Percentiles rank a stretch among this genome's conserved stretches.
Conservation (phyloP, 768 basidiomycete species). For the Hypholoma sublateritium region DNA sequence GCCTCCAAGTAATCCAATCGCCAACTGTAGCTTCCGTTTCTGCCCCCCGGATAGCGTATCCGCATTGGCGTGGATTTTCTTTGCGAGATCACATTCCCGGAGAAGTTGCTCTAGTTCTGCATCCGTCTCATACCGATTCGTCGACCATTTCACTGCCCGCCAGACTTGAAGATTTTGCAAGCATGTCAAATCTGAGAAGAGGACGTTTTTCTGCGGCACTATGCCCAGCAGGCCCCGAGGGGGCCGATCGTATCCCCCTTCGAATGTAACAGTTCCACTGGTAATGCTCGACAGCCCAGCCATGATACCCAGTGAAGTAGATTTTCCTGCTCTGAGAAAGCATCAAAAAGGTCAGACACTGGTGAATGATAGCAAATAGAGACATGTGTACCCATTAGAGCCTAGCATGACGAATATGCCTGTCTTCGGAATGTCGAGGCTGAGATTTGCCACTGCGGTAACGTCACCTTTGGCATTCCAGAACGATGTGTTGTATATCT, state of each 20-base stretch:
- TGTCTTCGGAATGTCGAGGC: slow-evolving; percentile 64
- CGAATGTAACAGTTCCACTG: slow-evolving; percentile 56
- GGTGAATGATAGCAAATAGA: background rate
- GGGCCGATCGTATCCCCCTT: slow-evolving; percentile 52
- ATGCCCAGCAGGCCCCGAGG: slow-evolving; percentile 71
- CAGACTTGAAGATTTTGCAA: slow-evolving; percentile 72
- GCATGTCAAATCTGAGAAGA: slow-evolving; percentile 75
- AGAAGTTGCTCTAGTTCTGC: slow-evolving; percentile 66
- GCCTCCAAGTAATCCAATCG: slow-evolving; percentile 75
- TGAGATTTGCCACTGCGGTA: slow-evolving; percentile 65
- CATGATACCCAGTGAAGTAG: slow-evolving; percentile 66
- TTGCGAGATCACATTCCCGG: slow-evolving; percentile 69
- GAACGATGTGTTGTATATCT: slow-evolving; percentile 52
- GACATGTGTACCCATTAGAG: slow-evolving; percentile 54
- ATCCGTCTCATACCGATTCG: slow-evolving; percentile 41
- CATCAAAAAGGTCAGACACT: background rate
- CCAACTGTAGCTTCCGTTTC: slow-evolving; percentile 80
- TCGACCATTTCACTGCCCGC: slow-evolving; percentile 75
- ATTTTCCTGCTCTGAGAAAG: slow-evolving; percentile 67
- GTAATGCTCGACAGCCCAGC: slow-evolving; percentile 63
- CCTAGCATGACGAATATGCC: slow-evolving; percentile 79
- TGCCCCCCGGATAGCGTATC: slow-evolving; percentile 74
- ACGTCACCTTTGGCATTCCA: slow-evolving; percentile 48
- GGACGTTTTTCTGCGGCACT: slow-evolving; percentile 81
- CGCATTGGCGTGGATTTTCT: slow-evolving; percentile 67